Conservation (phyloP, 495 filamentous ascomycete species). For the Lineolata rhizophorae region DNA sequence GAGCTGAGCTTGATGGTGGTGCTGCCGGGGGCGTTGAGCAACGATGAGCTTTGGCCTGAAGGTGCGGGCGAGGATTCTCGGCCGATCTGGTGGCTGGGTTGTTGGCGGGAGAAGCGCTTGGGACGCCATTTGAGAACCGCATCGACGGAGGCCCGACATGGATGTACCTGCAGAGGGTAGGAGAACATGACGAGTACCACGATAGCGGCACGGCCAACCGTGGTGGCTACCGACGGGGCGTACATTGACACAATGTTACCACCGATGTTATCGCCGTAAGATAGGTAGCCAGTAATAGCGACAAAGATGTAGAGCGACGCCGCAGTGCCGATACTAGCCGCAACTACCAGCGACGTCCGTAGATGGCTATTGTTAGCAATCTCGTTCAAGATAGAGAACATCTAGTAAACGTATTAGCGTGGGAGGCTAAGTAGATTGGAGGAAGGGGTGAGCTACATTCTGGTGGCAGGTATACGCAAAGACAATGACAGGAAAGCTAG, state of each 20-base stretch:
- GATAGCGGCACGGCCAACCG: conserved; percentile 84
- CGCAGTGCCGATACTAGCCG: conserved; percentile 62
- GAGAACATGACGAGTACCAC: conserved; percentile 95
- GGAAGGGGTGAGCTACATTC: conserved; percentile 36
- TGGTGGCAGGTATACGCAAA: conserved; percentile 99
- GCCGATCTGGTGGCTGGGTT: not conserved
- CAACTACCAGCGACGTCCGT: conserved; percentile 60
- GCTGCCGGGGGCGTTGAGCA: conserved; percentile 6
- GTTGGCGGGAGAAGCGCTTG: conserved; percentile 15
- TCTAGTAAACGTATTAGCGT: conserved; percentile 26
- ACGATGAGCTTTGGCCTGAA: conserved; percentile 14
- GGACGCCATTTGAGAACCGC: conserved; percentile 86
- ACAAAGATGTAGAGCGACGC: conserved; percentile 70
- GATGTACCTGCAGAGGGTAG: conserved; percentile 86
- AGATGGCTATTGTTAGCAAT: conserved; percentile 65
- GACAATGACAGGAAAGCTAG: conserved; percentile 81
- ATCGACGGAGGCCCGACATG: conserved; percentile 79
- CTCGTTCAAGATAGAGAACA: conserved; percentile 97
- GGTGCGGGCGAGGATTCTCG: conserved; percentile 7
- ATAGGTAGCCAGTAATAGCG: conserved; percentile 84
- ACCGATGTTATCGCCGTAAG: conserved; percentile 65
- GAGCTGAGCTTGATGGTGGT: conserved; percentile 1
- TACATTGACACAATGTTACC: conserved; percentile 96
- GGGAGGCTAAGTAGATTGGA: not conserved
- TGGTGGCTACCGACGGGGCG: conserved; percentile 55